Evolutionary conservation across 164 flowering plant genomes (phyloP), one percentile per base, ranked within the genome.

Genomic region (Taxillus chinensis): DNA sequence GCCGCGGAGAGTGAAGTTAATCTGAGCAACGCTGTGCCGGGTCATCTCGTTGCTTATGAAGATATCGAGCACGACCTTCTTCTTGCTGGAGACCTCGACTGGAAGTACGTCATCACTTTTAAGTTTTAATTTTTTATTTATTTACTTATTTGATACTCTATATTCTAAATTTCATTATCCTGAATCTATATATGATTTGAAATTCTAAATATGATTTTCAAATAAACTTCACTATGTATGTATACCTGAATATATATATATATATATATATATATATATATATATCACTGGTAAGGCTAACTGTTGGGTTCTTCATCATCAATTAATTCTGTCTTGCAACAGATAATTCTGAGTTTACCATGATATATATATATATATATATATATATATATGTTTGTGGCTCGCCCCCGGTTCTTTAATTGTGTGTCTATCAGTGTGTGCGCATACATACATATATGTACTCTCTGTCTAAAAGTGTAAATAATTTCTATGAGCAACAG

Each of bases 31-130:
- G 90, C 92, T 39, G 59, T 89, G 57, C 96, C 96, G 2, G 96
- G 96, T 41, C 79, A 86, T 56, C 70, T 86, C 62, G 56, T 89
- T 45, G 96, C 96, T 41, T 89, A 86, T 63, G 96, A 89, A 69
- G 96, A 89, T 66, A 75, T 89, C 72, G 96, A 89, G 62, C 81
- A 86, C 56, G 96, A 89, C 67, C 90, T 89, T 12, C 92, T 89
- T 62, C 90, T 89, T 45, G 92, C 76, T 59, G 92, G 96, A 27
- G 96, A 89, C 61, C 92, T 89, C 38, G 73, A 80, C 41, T 89
- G 92, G 92, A 85, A 82, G 96, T 86, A 82, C 13, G 84, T 76
- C 9, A 52, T 15, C 5, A 4, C 16, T n/a, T n/a, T 15, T 15
- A 3, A 15, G n/a, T n/a, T n/a, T 7, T 16, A 2, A 8, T 38